Evolutionary conservation across 208 protist genomes (phyloP), one percentile per base, ranked within the genome.

Genomic region (Chromosphaera perkinsii): DNA sequence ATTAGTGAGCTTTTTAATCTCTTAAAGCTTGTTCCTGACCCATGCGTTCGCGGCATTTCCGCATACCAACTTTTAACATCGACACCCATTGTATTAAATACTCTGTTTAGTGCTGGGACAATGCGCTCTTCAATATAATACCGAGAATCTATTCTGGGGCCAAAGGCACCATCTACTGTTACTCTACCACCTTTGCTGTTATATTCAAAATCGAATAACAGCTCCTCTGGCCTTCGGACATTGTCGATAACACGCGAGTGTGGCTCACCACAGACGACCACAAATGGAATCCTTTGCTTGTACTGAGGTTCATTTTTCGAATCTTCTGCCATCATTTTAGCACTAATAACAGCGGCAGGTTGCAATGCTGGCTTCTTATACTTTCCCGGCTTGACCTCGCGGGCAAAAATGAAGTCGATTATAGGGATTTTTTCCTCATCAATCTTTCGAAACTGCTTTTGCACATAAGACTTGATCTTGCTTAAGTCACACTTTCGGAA

Each of bases 71-170:
- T 12, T 22, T 14, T 36, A 4, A 58, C 52, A n/a, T 58, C 52
- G 27, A 58, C 52, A 54, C 66, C 54, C n/a, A 71, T 40, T 26
- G 42, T 27, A 24, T 35, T 43, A 42, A 71, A 71, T 14, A 87
- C 51, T 26, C 88, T 57, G 10, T 76, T 75, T 2, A 92, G 66
- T 4, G 85, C 56, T 0, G 89, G 89, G 1, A 90, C 33, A 27
- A 92, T 87, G 43, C 91, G 87, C 59, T 87, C 87, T 10, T 43
- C 80, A 29, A 92, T 91, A 69, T 92, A 92, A 69, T 92, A 92
- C n/a, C 29, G 31, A 5, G 36, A 58, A 63, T 90, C 60, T 24
- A 87, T 39, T n/a, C 7, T 24, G 26, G 9, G 26, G 22, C 9
- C 22, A 55, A 47, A 47, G 42, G 42, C 14, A 47, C 12, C 20